A percentile compares a stretch with the other conserved stretches of the same genome.
phyloP scores from a whole-genome alignment of 257 asterid species.

The Solanum rostratum region DNA sequence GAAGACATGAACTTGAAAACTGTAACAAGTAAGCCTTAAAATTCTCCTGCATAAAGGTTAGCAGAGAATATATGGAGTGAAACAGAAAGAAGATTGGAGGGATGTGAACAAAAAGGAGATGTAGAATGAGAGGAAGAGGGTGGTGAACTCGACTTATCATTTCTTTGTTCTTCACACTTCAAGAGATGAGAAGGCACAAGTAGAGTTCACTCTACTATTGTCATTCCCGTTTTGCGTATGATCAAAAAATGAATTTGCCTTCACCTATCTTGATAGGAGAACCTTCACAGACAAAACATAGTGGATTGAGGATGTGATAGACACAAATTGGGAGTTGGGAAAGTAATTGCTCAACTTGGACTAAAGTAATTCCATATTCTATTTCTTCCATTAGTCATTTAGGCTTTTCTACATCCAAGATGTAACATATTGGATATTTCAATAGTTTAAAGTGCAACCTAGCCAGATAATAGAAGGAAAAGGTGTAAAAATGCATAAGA shows the following conservation, averaged over 20 bases:
- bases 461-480: background rate
- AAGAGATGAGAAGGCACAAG: background rate
- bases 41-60: background rate
- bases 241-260: background rate
- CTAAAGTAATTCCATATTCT: background rate
- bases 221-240: background rate
- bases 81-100: background rate
- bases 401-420: background rate
- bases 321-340: background rate
- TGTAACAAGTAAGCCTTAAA: background rate
- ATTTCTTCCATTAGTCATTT: background rate
- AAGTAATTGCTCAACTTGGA: background rate
- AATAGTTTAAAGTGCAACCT: background rate
- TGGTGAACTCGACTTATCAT: background rate
- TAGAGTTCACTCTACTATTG: background rate
- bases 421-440: background rate
- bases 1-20: background rate
- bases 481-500: background rate
- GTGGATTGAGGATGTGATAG: background rate
- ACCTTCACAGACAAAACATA: background rate
- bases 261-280: background rate
- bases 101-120: background rate
- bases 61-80: background rate
- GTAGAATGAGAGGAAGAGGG: background rate
- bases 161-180: background rate